Base-by-base conservation (phyloP, 78 protist genomes). In the Dictyostelium firmibasis region DNA sequence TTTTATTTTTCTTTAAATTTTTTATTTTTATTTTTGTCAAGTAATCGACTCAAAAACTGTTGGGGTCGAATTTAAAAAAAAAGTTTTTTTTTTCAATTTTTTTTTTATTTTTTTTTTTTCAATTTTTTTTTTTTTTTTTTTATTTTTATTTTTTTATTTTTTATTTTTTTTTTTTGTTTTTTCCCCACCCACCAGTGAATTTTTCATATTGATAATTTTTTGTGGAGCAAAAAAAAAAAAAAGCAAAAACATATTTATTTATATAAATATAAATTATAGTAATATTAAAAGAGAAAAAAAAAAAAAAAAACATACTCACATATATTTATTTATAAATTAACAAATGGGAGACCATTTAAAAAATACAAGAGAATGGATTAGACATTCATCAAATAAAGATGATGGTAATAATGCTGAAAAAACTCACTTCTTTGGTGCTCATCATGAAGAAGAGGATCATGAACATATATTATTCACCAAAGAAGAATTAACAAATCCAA, bases 301-400 rank as follows among this genome's bases (percentile, higher is more conserved):
- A n/a, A 69, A 13, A 29, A 29, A n/a, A 20, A n/a, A 10, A 75
- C 57, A 75, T 13, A 35, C 82, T 69, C 70, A 41, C 33, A 84
- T 70, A 84, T 84, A 84, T 53, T 81, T 13, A 75, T 23, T 36
- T 10, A 41, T 38, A 76, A 44, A n/a, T 43, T 44, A 78, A 43
- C 74, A 20, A 72, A 84, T 84, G 89, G 89, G 72, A 1, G 79
- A 70, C 13, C 92, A 86, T 86, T 53, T 86, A 77, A 88, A 88
- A 36, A 81, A 50, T 25, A 88, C 93, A 64, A 77, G 87, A 88
- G 93, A 88, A 44, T 88, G 93, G 93, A 88, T 88, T 25, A 72
- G 70, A 25, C 85, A 88, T 18, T 79, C 86, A 23, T 5, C 44
- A 41, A 43, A 47, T 62, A 84, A 38, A 27, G 85, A 33, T 13